phyloP scores from a whole-genome alignment of 371 early-diverging fungal genomes.

The Haplosporangium sp. region DNA sequence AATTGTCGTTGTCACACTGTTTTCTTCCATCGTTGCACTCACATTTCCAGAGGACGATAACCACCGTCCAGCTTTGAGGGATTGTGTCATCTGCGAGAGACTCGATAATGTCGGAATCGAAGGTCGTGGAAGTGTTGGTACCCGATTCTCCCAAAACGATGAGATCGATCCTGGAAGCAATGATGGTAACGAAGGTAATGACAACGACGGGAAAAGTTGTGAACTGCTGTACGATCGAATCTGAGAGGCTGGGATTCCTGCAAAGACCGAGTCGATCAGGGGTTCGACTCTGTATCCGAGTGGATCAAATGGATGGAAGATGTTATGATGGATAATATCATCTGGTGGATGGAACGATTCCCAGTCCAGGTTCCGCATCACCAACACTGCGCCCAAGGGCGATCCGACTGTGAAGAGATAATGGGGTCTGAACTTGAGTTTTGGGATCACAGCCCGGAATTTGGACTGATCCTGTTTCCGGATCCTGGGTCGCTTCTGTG shows the following conservation, averaged over 20 bases:
- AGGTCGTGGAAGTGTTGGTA: conserved; percentile 37
- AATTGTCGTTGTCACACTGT: not conserved
- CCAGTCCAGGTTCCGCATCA: conserved; percentile 69
- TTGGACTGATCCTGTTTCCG: conserved; percentile 40
- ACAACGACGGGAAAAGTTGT: conserved; percentile 31
- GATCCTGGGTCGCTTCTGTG: conserved; percentile 10
- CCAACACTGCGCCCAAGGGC: conserved; percentile 67
- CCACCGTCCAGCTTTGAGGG: conserved; percentile 48
- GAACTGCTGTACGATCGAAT: conserved; percentile 27
- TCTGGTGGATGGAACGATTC: conserved; percentile 64
- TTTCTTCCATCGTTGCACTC: not conserved
- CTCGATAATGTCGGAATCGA: conserved; percentile 36
- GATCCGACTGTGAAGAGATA: conserved; percentile 69
- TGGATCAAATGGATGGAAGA: conserved; percentile 79
- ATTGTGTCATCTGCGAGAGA: conserved; percentile 39
- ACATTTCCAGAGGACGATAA: conserved; percentile 13
- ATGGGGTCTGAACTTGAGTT: conserved; percentile 56
- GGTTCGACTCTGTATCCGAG: conserved; percentile 79
- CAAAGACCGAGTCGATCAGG: conserved; percentile 64
- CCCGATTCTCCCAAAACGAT: conserved; percentile 45
- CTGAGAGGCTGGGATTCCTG: conserved; percentile 63
- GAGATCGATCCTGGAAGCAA: conserved; percentile 42
- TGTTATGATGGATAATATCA: conserved; percentile 65
- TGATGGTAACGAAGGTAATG: conserved; percentile 39
- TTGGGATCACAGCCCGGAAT: conserved; percentile 26